phyloP scores from a whole-genome alignment of 257 asterid genomes.

The Penstemon newberryi region DNA sequence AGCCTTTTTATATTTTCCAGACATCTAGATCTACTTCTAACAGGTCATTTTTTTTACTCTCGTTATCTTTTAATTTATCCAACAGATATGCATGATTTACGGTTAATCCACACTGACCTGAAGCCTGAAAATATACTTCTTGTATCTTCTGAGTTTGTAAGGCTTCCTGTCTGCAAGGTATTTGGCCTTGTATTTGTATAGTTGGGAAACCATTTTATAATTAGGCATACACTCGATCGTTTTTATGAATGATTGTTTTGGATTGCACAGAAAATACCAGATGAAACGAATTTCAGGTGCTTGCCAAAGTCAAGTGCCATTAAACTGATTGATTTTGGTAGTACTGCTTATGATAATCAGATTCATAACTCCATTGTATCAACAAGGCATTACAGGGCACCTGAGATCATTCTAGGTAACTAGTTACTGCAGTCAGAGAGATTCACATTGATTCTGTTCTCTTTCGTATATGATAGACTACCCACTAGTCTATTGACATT shows the following conservation, averaged over 20 bases:
- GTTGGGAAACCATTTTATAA: constrained; percentile 36
- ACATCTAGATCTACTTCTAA: constrained; percentile 32
- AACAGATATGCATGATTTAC: constrained; percentile 61
- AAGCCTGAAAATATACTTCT: constrained; percentile 69
- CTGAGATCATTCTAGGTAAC: constrained; percentile 64
- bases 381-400: constrained; percentile 70
- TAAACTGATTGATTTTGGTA: constrained; percentile 67
- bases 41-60: constrained; percentile 17
- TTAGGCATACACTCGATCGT: constrained; percentile 21
- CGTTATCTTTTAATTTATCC: constrained; percentile 21
- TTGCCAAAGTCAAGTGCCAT: constrained; percentile 68
- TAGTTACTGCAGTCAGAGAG: constrained; percentile 35
- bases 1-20: constrained; percentile 25
- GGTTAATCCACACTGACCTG: constrained; percentile 61
- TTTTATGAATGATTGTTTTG: constrained; percentile 30
- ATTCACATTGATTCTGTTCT: constrained; percentile 25
- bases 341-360: constrained; percentile 49
- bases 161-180: constrained; percentile 62
- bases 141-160: constrained; percentile 49
- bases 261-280: constrained; percentile 58
- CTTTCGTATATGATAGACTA: constrained; percentile 7
- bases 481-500: constrained; percentile 9
- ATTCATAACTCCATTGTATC: constrained; percentile 56
- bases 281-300: constrained; percentile 53
- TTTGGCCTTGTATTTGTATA: constrained; percentile 25